Evolutionary conservation across 2,329 filamentous ascomycete species (phyloP).

Genomic region (Parafenestella ontariensis): DNA sequence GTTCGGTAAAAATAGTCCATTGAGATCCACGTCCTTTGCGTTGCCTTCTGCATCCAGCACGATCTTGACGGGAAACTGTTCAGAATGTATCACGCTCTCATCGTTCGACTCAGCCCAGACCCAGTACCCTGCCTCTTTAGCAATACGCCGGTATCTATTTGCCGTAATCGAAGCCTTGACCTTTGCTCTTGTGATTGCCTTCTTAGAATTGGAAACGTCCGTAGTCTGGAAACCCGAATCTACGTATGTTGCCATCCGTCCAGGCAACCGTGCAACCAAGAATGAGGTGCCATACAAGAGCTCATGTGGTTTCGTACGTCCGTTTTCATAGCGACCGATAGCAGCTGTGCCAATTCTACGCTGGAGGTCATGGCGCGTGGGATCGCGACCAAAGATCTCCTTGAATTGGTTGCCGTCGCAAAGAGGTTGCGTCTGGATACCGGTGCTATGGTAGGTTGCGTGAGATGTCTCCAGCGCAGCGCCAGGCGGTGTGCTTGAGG

Average conservation of each 20-base stretch:
- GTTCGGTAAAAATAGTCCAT: slow-evolving; percentile 10
- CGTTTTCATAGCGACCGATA: slow-evolving; percentile 12
- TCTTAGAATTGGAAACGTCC: neutral
- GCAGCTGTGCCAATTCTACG: slow-evolving; percentile 13
- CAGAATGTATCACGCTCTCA: slow-evolving; percentile 19
- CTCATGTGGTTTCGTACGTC: slow-evolving; percentile 4
- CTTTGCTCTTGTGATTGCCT: slow-evolving; percentile 19
- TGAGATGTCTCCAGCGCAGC: neutral
- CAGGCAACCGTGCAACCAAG: neutral
- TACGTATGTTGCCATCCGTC: neutral
- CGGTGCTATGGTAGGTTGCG: slow-evolving; percentile 18
- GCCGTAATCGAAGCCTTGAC: slow-evolving; percentile 15
- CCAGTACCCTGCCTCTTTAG: slow-evolving; percentile 9
- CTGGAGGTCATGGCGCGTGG: slow-evolving; percentile 4
- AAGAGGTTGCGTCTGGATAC: slow-evolving; percentile 21
- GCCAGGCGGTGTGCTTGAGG: neutral
- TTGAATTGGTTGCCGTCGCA: slow-evolving; percentile 9
- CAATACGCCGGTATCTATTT: slow-evolving; percentile 11
- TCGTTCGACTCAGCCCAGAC: slow-evolving; percentile 16
- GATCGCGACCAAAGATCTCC: slow-evolving; percentile 18
- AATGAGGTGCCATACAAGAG: slow-evolving; percentile 11
- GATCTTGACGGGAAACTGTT: slow-evolving; percentile 8
- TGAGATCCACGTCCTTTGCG: neutral
- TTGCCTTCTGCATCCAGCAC: slow-evolving; percentile 15
- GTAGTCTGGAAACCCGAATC: slow-evolving; percentile 25